These are phyloP conservation scores for Amanita brunnescens DNA, from an alignment of 768 basidiomycete species.

Conservation along the genomic window DNA sequence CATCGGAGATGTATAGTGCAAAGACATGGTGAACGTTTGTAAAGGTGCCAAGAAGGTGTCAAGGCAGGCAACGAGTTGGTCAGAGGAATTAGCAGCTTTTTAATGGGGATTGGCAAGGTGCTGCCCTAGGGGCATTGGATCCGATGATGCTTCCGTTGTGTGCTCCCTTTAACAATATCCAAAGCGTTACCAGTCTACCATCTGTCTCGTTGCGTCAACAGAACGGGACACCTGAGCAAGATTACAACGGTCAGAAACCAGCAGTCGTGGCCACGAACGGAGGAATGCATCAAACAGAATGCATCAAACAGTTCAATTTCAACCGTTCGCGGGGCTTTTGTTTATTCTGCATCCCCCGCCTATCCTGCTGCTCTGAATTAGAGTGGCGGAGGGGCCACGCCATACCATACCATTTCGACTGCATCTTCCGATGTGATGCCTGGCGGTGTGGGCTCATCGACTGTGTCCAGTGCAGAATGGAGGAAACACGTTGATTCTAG, in stretches of 20 bases:
- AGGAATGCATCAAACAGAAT: too few relatives aligned
- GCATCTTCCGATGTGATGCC: constrained; percentile 22
- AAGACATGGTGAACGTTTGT: constrained; percentile 54
- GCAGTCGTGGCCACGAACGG: constrained; percentile 15
- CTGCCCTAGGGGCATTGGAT: constrained; percentile 48
- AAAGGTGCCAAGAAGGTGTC: constrained; percentile 57
- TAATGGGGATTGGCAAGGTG: constrained; percentile 67
- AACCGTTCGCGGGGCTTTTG: constrained; percentile 22
- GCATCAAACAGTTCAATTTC: constrained; percentile 29
- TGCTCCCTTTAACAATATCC: constrained; percentile 43
- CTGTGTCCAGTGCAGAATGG: constrained; percentile 38
- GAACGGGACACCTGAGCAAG: constrained; percentile 10
- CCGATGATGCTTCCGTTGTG: constrained; percentile 12
- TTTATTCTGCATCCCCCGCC: constrained; percentile 30
- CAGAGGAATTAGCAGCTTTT: constrained; percentile 63
- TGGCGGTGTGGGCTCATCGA: constrained; percentile 13
- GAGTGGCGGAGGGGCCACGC: constrained; percentile 33
- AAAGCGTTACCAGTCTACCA: constrained; percentile 48
- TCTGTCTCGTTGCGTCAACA: constrained; percentile 39
- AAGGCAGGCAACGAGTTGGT: constrained; percentile 74
- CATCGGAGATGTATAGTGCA: constrained; percentile 6
- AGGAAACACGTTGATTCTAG: constrained; percentile 35
- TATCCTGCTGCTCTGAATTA: constrained; percentile 40
- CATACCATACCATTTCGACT: constrained; percentile 52
- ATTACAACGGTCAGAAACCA: constrained; percentile 9